Evolutionary conservation across 768 basidiomycete species (phyloP), one percentile per base, ranked within the genome.

Genomic region (Lactarius pseudohatsudake): DNA sequence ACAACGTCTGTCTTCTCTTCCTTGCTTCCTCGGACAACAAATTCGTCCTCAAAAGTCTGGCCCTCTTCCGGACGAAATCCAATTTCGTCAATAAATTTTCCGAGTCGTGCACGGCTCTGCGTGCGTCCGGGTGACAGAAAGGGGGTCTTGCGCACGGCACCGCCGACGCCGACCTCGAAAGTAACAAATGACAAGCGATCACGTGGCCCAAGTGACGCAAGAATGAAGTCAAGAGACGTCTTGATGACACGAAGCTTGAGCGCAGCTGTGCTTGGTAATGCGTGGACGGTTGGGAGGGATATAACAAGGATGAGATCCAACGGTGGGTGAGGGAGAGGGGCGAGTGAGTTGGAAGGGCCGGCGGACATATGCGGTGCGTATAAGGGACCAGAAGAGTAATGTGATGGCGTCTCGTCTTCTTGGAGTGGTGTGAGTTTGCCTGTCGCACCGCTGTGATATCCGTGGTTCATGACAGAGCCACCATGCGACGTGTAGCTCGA

Each of bases 1-100:
- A 98, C 94, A 20, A 99, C 96, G 76, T 97, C 96, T 32, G 93
- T 93, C 78, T 95, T 92, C 77, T 98, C 96, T 20, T 98, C 96
- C 74, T 89, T 89, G 65, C 86, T 86, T 16, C 86, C 86, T 66
- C 87, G 81, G 22, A 92, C 86, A 75, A 89, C 76, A 69, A 85
- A 85, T 66, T 84, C 83, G 70, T 87, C 86, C 16, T 68, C 69
- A 30, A 64, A 66, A 2, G 56, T 20, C 38, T 69, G 61, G 7
- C 80, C 68, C 76, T 72, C 77, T 68, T 76, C 70, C 57, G 77
- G 72, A 79, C 82, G 73, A 22, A 74, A 73, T 22, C 79, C 80
- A 18, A 92, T 84, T 70, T 87, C 86, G 61, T 93, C 89, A 41
- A 97, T 83, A 75, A 97, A 96, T 74, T 84, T 86, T 64, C 83